These are phyloP conservation scores for Tillandsia fasciculata DNA, from an alignment of 176 grass and related monocot species.

Conservation along the genomic window DNA sequence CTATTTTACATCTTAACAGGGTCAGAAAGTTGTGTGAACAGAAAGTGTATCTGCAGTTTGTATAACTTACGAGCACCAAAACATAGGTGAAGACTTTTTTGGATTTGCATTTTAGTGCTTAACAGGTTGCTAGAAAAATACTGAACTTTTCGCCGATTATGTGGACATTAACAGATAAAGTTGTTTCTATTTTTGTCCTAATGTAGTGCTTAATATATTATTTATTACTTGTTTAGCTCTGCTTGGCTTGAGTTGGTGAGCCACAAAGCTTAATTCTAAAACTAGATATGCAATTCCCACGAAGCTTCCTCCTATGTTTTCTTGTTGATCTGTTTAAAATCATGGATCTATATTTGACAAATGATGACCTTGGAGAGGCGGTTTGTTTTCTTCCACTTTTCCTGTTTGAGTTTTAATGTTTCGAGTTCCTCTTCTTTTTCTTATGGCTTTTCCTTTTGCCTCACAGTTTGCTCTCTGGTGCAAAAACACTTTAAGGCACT, in stretches of 20 bases:
- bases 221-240: slow-evolving; percentile 40
- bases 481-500: neutral
- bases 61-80: no score
- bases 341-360: slow-evolving; percentile 90
- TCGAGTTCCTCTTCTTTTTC: neutral
- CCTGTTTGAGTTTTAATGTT: slow-evolving; percentile 8
- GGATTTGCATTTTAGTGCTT: no score
- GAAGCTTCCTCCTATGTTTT: slow-evolving; percentile 78
- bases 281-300: slow-evolving; percentile 58
- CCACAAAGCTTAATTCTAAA: slow-evolving; percentile 85
- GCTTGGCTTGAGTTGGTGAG: slow-evolving; percentile 96
- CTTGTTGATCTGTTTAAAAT: slow-evolving; percentile 96
- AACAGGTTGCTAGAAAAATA: no score
- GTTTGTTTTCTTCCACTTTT: slow-evolving; percentile 33
- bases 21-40: no score
- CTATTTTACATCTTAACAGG: no score
- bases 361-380: slow-evolving; percentile 69
- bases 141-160: no score
- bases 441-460: slow-evolving; percentile 6
- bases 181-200: slow-evolving; percentile 1
- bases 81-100: no score
- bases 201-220: neutral
- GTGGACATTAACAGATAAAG: no score
- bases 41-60: no score
- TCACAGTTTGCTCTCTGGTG: slow-evolving; percentile 41